These are phyloP conservation scores for Starmerella davenportii DNA, from an alignment of 805 yeast species.

Conservation along the genomic window DNA sequence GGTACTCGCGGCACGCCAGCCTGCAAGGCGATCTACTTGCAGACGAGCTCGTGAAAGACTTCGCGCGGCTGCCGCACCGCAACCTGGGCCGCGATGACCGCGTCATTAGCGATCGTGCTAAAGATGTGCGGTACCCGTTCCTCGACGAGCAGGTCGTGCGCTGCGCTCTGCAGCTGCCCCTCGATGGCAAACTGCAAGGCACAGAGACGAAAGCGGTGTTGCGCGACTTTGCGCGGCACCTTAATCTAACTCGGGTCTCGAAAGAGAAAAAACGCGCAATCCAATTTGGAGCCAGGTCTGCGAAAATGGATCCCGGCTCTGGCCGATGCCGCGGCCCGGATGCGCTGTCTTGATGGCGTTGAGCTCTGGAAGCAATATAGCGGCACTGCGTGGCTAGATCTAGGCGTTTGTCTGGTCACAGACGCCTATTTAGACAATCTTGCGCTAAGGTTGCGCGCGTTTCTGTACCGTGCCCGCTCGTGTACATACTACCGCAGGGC, in stretches of 20 bases:
- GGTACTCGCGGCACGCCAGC: conserved; percentile 64
- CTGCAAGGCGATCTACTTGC: conserved; percentile 27
- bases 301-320: conserved; percentile 72
- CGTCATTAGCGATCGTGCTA: conserved; percentile 70
- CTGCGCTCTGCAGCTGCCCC: conserved; percentile 20
- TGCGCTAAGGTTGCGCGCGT: too few relatives aligned
- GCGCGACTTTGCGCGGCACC: conserved; percentile 38
- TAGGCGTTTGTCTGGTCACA: too few relatives aligned
- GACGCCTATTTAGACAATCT: too few relatives aligned
- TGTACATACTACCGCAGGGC: too few relatives aligned
- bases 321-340: conserved; percentile 58
- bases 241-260: conserved; percentile 36
- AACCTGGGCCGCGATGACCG: conserved; percentile 87
- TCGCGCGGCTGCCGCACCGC: conserved; percentile 53
- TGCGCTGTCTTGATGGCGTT: too few relatives aligned
- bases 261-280: conserved; percentile 81
- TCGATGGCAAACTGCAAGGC: conserved; percentile 27
- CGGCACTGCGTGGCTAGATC: too few relatives aligned
- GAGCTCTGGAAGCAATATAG: too few relatives aligned
- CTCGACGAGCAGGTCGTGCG: conserved; percentile 45
- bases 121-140: conserved; percentile 78
- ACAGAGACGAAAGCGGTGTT: conserved; percentile 29
- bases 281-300: conserved; percentile 90
- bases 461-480: too few relatives aligned
- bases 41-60: conserved; percentile 49